Evolutionary conservation across 345 rosid genomes (phyloP).

Genomic region (Salix caprea): DNA sequence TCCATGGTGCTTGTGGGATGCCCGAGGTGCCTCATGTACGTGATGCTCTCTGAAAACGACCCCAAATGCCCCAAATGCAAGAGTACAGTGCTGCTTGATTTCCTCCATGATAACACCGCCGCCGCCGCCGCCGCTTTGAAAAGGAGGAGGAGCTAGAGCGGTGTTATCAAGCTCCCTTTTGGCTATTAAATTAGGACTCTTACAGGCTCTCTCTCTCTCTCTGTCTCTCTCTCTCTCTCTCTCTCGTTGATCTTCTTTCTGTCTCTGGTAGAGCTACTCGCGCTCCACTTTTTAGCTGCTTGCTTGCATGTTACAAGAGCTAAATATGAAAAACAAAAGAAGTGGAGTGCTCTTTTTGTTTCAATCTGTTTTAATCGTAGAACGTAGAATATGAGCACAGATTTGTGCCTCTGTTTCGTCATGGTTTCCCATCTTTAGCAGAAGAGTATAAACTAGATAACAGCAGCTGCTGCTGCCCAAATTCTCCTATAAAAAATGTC

Average conservation of each 20-base stretch:
- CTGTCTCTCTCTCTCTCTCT: not conserved
- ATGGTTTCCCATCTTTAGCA: constrained; percentile 27
- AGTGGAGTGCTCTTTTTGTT: constrained; percentile 38
- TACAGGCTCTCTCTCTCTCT: constrained; percentile 6
- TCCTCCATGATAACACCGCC: constrained; percentile 15
- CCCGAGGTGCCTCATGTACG: constrained; percentile 28
- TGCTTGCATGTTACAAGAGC: not conserved
- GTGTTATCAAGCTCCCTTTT: not conserved
- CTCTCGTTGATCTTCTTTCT: not conserved
- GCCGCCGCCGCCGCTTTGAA: constrained; percentile 11
- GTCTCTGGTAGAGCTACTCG: constrained; percentile 49
- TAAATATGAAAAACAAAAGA: not conserved
- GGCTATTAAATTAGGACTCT: constrained; percentile 12
- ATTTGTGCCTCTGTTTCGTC: constrained; percentile 18
- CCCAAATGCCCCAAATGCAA: constrained; percentile 28
- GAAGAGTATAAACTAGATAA: constrained; percentile 33
- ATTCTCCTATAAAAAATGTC: constrained; percentile 28
- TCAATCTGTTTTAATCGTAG: constrained; percentile 13
- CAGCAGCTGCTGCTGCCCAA: constrained; percentile 24
- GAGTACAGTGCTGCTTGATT: constrained; percentile 24
- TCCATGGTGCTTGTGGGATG: constrained; percentile 83
- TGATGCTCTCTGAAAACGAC: constrained; percentile 23
- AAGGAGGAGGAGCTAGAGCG: constrained; percentile 35
- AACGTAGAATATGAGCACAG: constrained; percentile 27
- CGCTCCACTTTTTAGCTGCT: constrained; percentile 45